Conservation (phyloP, 2,329 filamentous ascomycete genomes). For the Talaromyces sp. region DNA sequence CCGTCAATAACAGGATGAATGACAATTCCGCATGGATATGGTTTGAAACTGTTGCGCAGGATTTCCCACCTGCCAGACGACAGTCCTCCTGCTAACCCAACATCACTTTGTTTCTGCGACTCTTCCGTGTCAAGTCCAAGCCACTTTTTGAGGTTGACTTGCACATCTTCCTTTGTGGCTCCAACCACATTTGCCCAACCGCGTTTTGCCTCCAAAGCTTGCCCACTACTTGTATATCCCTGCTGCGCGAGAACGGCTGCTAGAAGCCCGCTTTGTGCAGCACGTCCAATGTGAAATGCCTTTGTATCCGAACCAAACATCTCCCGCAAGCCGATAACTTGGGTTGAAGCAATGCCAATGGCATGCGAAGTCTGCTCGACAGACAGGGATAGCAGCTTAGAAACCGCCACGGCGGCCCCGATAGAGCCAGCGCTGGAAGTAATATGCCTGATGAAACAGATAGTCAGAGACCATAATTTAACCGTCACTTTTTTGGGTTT, state of each 20-base stretch:
- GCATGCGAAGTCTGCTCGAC: constrained; percentile 43
- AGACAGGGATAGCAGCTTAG: constrained; percentile 43
- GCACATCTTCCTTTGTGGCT: constrained; percentile 7
- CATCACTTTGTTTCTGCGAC: not conserved
- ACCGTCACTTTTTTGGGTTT: not conserved
- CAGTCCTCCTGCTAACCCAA: constrained; percentile 8
- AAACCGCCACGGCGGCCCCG: constrained; percentile 50
- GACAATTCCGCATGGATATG: constrained; percentile 55
- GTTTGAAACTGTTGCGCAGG: constrained; percentile 53
- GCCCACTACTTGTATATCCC: constrained; percentile 46
- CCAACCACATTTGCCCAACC: constrained; percentile 53
- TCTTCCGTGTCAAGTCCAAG: not conserved
- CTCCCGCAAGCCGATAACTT: constrained; percentile 51
- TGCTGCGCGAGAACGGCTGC: constrained; percentile 44
- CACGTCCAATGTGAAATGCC: constrained; percentile 51
- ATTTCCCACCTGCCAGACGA: constrained; percentile 44
- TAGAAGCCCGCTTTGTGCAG: constrained; percentile 50
- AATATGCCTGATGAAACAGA: constrained; percentile 37
- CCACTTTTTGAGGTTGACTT: not conserved
- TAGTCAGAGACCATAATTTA: not conserved
- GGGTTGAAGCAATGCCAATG: constrained; percentile 51
- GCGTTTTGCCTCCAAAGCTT: constrained; percentile 49
- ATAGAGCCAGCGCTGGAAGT: constrained; percentile 50
- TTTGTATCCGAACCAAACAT: constrained; percentile 56
- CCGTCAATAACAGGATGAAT: constrained; percentile 54